Conservation (phyloP, 805 yeast genomes). For the Clavispora carvajalis region DNA sequence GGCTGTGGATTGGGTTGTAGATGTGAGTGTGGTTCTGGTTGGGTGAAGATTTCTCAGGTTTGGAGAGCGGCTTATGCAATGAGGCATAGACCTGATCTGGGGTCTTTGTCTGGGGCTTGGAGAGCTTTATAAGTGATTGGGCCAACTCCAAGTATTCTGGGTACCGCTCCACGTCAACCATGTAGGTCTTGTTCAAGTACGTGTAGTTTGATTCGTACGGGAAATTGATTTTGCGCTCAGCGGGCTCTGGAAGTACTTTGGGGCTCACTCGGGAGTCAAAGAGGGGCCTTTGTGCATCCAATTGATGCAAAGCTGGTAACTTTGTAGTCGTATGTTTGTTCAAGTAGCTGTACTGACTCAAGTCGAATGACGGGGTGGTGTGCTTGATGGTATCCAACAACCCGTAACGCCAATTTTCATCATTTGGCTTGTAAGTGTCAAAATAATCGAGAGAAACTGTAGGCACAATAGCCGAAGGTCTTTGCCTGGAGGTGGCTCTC, state of each 20-base stretch:
- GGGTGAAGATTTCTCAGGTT: background rate
- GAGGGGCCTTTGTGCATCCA: constrained; percentile 22
- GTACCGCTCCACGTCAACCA: constrained; percentile 44
- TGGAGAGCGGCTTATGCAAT: background rate
- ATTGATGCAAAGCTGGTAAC: constrained; percentile 11
- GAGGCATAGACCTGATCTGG: background rate
- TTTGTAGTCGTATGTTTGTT: constrained; percentile 13
- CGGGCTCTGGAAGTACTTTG: constrained; percentile 16
- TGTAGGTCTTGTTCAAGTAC: constrained; percentile 43
- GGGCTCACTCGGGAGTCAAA: constrained; percentile 35
- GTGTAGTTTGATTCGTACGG: constrained; percentile 52
- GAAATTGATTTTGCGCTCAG: constrained; percentile 39
- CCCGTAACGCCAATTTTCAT: constrained; percentile 41
- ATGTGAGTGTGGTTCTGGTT: background rate
- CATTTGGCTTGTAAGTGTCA: constrained; percentile 42
- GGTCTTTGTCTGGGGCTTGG: constrained; percentile 14
- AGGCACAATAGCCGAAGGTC: constrained; percentile 15
- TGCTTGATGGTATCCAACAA: constrained; percentile 31
- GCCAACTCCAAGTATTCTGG: constrained; percentile 47
- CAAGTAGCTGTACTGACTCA: constrained; percentile 26
- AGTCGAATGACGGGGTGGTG: constrained; percentile 17
- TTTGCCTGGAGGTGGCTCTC: background rate
- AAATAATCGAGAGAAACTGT: constrained; percentile 40
- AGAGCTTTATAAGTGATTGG: constrained; percentile 34
- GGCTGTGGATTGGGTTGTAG: no score